Conservation (phyloP, 495 filamentous ascomycete genomes). For the Clohesyomyces aquaticus region DNA sequence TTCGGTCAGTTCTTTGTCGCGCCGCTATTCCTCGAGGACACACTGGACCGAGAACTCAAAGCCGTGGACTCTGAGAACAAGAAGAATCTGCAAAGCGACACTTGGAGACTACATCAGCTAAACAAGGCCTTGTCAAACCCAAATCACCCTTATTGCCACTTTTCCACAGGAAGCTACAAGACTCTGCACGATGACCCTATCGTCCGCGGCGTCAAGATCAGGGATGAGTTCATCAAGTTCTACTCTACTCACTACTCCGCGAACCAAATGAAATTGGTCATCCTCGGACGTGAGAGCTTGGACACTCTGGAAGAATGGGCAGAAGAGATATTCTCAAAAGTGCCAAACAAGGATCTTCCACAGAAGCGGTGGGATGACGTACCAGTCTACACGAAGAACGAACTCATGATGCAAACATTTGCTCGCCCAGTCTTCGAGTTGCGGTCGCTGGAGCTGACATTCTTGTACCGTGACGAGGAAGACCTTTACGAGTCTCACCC, state of each 20-base stretch:
- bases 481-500: slow-evolving; percentile 79
- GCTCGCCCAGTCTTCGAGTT: slow-evolving; percentile 97
- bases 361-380: slow-evolving; percentile 81
- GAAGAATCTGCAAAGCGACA: slow-evolving; percentile 96
- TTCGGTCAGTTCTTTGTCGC: slow-evolving; percentile 98
- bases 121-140: slow-evolving; percentile 89
- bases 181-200: slow-evolving; percentile 85
- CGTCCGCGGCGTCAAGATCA: slow-evolving; percentile 79
- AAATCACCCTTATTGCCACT: slow-evolving; percentile 91
- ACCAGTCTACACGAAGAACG: slow-evolving; percentile 66
- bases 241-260: slow-evolving; percentile 91
- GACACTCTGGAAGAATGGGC: slow-evolving; percentile 91
- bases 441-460: slow-evolving; percentile 79
- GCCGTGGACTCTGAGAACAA: slow-evolving; percentile 99
- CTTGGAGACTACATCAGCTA: slow-evolving; percentile 90
- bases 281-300: slow-evolving; percentile 84
- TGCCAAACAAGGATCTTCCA: slow-evolving; percentile 82
- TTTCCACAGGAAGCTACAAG: slow-evolving; percentile 91
- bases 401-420: slow-evolving; percentile 81
- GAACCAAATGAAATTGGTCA: slow-evolving; percentile 93
- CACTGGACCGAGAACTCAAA: slow-evolving; percentile 85
- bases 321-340: slow-evolving; percentile 77
- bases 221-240: slow-evolving; percentile 93
- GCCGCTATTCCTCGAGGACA: slow-evolving; percentile 87
- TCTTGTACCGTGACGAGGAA: slow-evolving; percentile 91